phyloP scores from a whole-genome alignment of 352 stramenopile species.

The Globisporangium nagaii region DNA sequence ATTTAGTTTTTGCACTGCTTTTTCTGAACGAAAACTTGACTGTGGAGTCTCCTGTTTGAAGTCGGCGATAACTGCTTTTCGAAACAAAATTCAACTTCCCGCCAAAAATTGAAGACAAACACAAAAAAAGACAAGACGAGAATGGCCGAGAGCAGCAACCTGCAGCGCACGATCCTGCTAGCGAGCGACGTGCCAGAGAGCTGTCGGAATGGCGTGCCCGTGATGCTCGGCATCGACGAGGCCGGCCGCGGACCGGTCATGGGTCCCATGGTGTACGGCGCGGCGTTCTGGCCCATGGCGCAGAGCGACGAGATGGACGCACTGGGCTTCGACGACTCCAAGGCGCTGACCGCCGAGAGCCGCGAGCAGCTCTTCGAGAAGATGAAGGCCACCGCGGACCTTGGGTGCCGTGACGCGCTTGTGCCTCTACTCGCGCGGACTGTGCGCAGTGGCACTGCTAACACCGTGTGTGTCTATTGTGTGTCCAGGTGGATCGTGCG shows the following conservation, averaged over 20 bases:
- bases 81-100: not conserved
- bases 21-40: too few species aligned
- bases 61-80: too few species aligned
- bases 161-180: conserved; percentile 53
- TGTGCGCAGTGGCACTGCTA: too few species aligned
- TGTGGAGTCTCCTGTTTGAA: too few species aligned
- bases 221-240: conserved; percentile 95
- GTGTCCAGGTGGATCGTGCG: conserved; percentile 82
- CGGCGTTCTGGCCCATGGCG: conserved; percentile 86
- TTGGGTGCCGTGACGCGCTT: too few species aligned
- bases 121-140: not conserved
- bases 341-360: conserved; percentile 85
- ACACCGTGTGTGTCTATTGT: too few species aligned
- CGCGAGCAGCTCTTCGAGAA: conserved; percentile 86
- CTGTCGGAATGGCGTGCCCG: conserved; percentile 59
- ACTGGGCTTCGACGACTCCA: conserved; percentile 94
- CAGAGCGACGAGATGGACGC: conserved; percentile 73
- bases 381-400: conserved; percentile 62
- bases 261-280: conserved; percentile 94
- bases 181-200: conserved; percentile 50
- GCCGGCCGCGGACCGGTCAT: conserved; percentile 92
- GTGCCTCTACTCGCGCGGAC: too few species aligned
- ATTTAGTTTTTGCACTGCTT: too few species aligned
- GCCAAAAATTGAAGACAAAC: not conserved
- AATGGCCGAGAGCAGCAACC: conserved; percentile 16